A percentile compares a stretch with the other conserved stretches of the same genome.
These are phyloP conservation scores for Fusarium pseudonygamai DNA, from an alignment of 2,329 filamentous ascomycete species.

Conservation along the genomic window DNA sequence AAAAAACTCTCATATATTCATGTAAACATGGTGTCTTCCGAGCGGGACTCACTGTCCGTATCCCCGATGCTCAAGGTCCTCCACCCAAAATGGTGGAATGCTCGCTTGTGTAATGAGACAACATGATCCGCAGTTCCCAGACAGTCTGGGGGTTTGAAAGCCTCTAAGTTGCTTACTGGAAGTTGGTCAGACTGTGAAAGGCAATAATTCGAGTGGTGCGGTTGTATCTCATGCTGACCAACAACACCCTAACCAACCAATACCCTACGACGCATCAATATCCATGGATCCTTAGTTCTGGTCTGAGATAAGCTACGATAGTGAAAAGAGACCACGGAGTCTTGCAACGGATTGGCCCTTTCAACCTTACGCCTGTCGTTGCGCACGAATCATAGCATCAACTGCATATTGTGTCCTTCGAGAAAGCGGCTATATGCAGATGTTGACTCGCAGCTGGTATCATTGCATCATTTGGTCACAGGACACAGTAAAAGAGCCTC, in stretches of 20 bases:
- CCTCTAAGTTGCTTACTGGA: neutral
- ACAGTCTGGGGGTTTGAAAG: neutral
- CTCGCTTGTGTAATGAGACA: neutral
- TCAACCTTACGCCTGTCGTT: neutral
- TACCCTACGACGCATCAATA: neutral
- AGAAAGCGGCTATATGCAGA: slow-evolving; percentile 20
- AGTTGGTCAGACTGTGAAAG: neutral
- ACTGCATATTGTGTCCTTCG: slow-evolving; percentile 25
- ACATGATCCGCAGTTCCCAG: neutral
- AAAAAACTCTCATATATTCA: neutral
- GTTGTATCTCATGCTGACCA: neutral
- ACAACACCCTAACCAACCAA: neutral
- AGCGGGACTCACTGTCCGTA: neutral
- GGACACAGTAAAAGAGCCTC: slow-evolving; percentile 4
- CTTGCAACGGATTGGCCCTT: neutral
- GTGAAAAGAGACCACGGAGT: neutral
- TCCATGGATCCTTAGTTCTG: neutral
- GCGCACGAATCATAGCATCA: slow-evolving; percentile 2
- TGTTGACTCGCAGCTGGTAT: neutral
- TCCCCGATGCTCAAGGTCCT: slow-evolving; percentile 8
- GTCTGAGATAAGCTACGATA: neutral
- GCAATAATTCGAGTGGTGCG: neutral
- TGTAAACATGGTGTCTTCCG: neutral
- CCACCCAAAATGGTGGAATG: slow-evolving; percentile 12
- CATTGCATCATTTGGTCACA: slow-evolving; percentile 1